phyloP scores from a whole-genome alignment of 2,329 filamentous ascomycete species.

The Fusarium humuli region DNA sequence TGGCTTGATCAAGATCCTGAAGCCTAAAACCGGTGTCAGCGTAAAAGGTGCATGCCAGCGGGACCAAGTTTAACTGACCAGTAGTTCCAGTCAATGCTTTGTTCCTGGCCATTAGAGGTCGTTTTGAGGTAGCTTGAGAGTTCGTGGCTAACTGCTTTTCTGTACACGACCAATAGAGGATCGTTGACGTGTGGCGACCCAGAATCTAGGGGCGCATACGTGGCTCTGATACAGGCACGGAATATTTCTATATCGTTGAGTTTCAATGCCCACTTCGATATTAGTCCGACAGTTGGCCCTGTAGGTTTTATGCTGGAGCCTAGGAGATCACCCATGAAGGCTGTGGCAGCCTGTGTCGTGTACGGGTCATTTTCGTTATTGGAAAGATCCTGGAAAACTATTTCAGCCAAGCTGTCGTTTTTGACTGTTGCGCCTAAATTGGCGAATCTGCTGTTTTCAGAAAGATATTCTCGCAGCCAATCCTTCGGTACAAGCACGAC shows the following conservation, averaged over 20 bases:
- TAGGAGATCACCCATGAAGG: not conserved
- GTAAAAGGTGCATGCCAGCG: not conserved
- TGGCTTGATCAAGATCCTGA: not conserved
- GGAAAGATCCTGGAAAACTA: constrained; percentile 15
- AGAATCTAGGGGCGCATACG: not conserved
- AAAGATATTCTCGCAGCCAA: not conserved
- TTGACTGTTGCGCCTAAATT: not conserved
- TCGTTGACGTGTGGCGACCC: rapidly evolving
- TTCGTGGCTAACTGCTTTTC: not conserved
- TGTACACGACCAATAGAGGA: not conserved
- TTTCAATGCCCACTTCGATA: constrained; percentile 24
- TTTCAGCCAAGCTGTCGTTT: constrained; percentile 1
- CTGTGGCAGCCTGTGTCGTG: not conserved
- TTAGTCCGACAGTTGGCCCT: not conserved
- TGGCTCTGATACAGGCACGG: not conserved
- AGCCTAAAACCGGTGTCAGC: constrained; percentile 1
- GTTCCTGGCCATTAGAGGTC: not conserved
- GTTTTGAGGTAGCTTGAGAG: not conserved
- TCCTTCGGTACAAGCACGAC: constrained; percentile 9
- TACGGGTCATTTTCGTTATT: not conserved
- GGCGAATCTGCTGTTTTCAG: rapidly evolving
- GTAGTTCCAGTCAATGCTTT: constrained; percentile 6
- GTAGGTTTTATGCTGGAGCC: not conserved
- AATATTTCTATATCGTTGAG: not conserved
- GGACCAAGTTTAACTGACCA: not conserved